phyloP scores from a whole-genome alignment of 2,329 filamentous ascomycete genomes.

The Aotearoamyces nothofagi region DNA sequence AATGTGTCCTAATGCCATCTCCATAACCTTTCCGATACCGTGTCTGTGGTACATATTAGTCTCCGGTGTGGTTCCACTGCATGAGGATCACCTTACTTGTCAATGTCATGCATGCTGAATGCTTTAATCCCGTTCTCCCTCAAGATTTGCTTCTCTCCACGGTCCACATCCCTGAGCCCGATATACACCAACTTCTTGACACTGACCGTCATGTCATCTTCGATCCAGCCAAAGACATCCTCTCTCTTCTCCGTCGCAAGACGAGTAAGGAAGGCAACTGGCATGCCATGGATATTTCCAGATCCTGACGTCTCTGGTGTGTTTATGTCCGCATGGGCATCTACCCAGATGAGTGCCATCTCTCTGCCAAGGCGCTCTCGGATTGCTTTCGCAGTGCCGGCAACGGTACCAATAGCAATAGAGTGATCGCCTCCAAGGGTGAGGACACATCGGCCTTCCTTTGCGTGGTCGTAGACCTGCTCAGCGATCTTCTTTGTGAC shows the following conservation, averaged over 20 bases:
- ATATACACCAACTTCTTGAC: constrained; percentile 91
- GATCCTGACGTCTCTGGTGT: constrained; percentile 78
- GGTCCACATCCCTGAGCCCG: constrained; percentile 81
- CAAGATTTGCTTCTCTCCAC: constrained; percentile 85
- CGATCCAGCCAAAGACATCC: constrained; percentile 82
- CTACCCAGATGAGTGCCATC: constrained; percentile 95
- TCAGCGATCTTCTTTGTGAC: constrained; percentile 67
- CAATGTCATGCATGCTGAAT: constrained; percentile 97
- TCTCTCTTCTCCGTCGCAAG: constrained; percentile 61
- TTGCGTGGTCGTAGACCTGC: constrained; percentile 80
- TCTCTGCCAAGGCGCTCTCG: constrained; percentile 70
- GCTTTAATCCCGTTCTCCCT: constrained; percentile 83
- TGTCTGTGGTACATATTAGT: constrained; percentile 34
- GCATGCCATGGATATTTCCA: constrained; percentile 97
- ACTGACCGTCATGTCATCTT: constrained; percentile 53
- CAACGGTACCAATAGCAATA: constrained; percentile 88
- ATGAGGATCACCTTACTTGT: constrained; percentile 40
- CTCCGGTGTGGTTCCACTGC: not conserved
- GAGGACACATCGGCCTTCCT: constrained; percentile 70
- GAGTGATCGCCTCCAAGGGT: constrained; percentile 94
- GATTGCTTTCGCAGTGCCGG: constrained; percentile 73
- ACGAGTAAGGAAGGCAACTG: constrained; percentile 79
- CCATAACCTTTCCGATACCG: constrained; percentile 89
- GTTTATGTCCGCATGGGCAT: constrained; percentile 97
- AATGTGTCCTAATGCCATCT: constrained; percentile 96